Conservation (phyloP, 2,329 filamentous ascomycete genomes). For the Penicillium sp. region DNA sequence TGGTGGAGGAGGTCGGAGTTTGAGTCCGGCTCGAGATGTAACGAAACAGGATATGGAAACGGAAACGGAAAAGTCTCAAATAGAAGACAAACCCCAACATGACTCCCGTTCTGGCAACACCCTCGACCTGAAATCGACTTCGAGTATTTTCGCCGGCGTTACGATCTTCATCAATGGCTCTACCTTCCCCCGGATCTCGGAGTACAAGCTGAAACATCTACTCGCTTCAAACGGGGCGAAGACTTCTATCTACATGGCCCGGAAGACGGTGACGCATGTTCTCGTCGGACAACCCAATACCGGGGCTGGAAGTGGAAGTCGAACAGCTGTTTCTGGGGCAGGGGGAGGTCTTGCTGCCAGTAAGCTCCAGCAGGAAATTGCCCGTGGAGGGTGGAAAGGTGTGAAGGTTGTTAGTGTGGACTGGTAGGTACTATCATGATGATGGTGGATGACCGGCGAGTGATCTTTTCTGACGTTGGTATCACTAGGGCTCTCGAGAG, state of each 20-base stretch:
- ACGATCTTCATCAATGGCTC: conserved; percentile 86
- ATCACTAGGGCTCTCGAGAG: conserved; percentile 72
- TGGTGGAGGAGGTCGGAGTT: neutral
- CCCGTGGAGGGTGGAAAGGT: conserved; percentile 63
- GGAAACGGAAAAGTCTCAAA: neutral
- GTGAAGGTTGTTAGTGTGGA: conserved; percentile 79
- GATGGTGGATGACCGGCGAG: conserved; percentile 10
- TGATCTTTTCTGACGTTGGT: conserved; percentile 21
- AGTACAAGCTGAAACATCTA: conserved; percentile 80
- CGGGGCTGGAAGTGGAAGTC: conserved; percentile 25
- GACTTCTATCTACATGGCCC: conserved; percentile 68
- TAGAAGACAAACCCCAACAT: neutral
- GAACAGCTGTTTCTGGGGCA: conserved; percentile 45
- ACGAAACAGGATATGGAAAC: conserved; percentile 11
- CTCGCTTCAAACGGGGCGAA: conserved; percentile 72
- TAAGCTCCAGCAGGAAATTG: conserved; percentile 81
- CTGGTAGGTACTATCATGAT: conserved; percentile 57
- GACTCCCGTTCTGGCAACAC: neutral
- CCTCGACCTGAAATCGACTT: conserved; percentile 23
- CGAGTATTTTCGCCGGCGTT: conserved; percentile 67
- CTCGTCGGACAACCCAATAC: conserved; percentile 66
- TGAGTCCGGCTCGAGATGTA: neutral
- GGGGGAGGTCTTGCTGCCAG: conserved; percentile 73
- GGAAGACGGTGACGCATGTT: conserved; percentile 79
- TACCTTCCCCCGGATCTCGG: conserved; percentile 76